Evolutionary conservation across 2,329 filamentous ascomycete genomes (phyloP).

Genomic region (Exserohilum turcica): DNA sequence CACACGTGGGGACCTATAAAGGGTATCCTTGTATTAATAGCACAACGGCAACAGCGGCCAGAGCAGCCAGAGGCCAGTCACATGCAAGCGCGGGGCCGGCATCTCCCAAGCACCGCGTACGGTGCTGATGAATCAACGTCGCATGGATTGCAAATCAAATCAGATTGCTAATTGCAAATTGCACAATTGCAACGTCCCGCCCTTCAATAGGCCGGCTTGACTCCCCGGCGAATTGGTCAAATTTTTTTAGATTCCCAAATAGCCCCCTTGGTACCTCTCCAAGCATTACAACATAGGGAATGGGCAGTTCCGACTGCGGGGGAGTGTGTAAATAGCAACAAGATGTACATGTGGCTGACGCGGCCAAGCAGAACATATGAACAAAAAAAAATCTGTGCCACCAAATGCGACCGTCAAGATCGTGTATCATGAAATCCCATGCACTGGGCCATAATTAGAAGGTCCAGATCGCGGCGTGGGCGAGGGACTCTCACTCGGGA

Average conservation of each 20-base stretch:
- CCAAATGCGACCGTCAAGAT: conserved; percentile 35
- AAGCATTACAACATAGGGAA: conserved; percentile 11
- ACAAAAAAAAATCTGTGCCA: conserved; percentile 27
- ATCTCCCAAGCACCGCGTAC: background rate
- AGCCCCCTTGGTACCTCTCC: conserved; percentile 1
- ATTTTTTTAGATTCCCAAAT: conserved; percentile 3
- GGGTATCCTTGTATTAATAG: conserved; percentile 4
- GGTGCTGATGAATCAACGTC: background rate
- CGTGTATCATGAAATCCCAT: conserved; percentile 30
- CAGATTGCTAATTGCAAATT: background rate
- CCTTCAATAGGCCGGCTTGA: conserved; percentile 1
- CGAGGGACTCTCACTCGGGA: conserved; percentile 11
- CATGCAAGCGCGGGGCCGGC: background rate
- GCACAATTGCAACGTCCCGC: background rate
- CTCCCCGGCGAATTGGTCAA: conserved; percentile 5
- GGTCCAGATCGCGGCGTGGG: conserved; percentile 12
- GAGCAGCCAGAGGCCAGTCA: background rate
- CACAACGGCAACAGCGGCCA: conserved; percentile 1
- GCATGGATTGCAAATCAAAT: background rate
- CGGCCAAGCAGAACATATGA: conserved; percentile 21
- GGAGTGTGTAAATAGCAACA: background rate
- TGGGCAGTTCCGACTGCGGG: conserved; percentile 1
- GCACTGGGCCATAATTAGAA: conserved; percentile 24
- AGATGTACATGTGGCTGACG: conserved; percentile 8
- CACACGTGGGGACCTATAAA: conserved; percentile 4